Base-by-base conservation (phyloP, 306 rosid species). In the Canavalia ensiformis region DNA sequence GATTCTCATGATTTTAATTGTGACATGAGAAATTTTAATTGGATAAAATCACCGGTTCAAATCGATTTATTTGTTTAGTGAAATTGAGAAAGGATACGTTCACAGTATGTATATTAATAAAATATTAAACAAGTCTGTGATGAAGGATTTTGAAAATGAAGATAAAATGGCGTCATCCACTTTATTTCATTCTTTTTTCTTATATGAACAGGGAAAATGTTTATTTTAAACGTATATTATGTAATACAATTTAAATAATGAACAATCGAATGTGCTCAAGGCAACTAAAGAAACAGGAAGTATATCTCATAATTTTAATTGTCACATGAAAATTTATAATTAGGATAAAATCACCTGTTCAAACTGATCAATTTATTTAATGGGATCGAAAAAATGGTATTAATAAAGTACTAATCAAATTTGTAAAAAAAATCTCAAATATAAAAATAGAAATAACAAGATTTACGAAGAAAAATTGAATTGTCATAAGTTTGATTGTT, bases 321-420 rank as follows among this genome's bases (percentile, higher is more conserved):
- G 79, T 11, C 2, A 77, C 1, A 71, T 72, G 75, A 11, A 56
- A 0, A 83, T 83, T 4, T 71, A 70, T 7, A 71, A 45, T 12
- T 77, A 79, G 70, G 56, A 51, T 0, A 77, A 77, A 29, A 3
- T 18, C 0, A 44, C 0, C 0, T 63, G 11, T 41, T n/a, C 18
- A 1, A 12, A 2, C 10, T 6, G 77, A 3, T 60, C 74, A 0
- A 70, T 83, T 62, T 77, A 79, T 47, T 83, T 83, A 42, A 69
- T 71, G 56, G 62, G 79, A 18, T 8, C 77, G 74, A 54, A 41
- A 4, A 62, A 72, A 3, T 83, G 83, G 11, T 54, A 65, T 39
- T 66, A 55, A 49, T 1, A 0, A 8, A 73, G 8, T 73, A 84
- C 0, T 58, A 78, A 34, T n/a, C 9, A 0, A 6, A 3, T 6